Base-by-base conservation (phyloP, 1,284 basidiomycete species). In the Rhodotorula sp. region DNA sequence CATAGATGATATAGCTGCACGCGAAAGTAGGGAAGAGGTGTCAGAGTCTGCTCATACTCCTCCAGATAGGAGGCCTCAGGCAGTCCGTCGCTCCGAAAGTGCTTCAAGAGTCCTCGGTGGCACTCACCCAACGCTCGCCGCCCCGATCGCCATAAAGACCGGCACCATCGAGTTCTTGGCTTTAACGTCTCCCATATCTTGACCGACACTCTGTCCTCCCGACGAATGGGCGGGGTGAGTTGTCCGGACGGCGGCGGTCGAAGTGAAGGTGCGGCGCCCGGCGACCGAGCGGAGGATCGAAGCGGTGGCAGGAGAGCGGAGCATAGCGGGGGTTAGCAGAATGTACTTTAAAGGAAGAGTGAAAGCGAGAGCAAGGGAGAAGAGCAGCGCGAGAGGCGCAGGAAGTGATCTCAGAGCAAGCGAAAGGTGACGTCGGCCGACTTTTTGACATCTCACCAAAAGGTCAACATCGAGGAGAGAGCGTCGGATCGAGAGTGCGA, bases 121-220 rank as follows among this genome's bases (percentile, higher is more conserved):
- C n/a, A n/a, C 48, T 49, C 48, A 49, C 48, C 20, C 48, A 10
- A 49, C 48, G 10, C 48, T 49, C 48, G 48, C 48, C 48, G 48
- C 48, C 1, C 48, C 48, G 18, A 49, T 49, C 20, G 20, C 48
- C 22, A 60, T n/a, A 22, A 60, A 54, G 14, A 66, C 24, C 10
- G 64, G 64, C 14, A 54, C 29, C 8, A 30, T 29, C 3, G 58
- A 44, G 53, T 66, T 66, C 59, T 66, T 66, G 29, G 37, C 4
- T 44, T 46, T 22, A 10, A n/a, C 37, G 33, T 66, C 64, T 20
- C 42, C 53, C 12, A 44, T 30, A 53, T 66, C 64, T 30, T 60
- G 58, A 30, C 58, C 58, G 30, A 66, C 44, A 10, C n/a, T 17
- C 17, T 44, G 51, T 10, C 22, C 26, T 6, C 18, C 62, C 53